These are phyloP conservation scores for Celoporthe dispersa DNA, from an alignment of 2,329 filamentous ascomycete species.

Conservation along the genomic window DNA sequence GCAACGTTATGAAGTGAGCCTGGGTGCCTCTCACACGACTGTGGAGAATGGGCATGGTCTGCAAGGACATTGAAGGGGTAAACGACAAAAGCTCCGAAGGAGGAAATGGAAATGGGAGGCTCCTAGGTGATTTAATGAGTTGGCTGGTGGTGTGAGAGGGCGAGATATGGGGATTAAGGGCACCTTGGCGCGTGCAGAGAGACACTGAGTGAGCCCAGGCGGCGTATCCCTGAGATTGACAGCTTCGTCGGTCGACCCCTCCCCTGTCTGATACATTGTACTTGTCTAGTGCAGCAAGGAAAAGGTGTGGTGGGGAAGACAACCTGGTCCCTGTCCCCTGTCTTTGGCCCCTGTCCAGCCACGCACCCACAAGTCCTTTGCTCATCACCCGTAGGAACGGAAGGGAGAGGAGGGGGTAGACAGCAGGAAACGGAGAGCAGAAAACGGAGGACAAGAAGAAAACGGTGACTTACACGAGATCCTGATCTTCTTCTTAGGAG, in stretches of 20 bases:
- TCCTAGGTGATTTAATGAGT: conserved; percentile 28
- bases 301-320: conserved; percentile 5
- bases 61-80: conserved; percentile 22
- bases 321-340: conserved; percentile 10
- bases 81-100: conserved; percentile 13
- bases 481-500: conserved; percentile 3
- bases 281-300: background rate
- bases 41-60: conserved; percentile 17
- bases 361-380: conserved; percentile 14
- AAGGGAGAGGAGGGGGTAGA: background rate
- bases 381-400: background rate
- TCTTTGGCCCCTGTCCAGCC: conserved; percentile 12
- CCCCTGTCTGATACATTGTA: conserved; percentile 11
- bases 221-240: conserved; percentile 5
- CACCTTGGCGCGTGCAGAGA: background rate
- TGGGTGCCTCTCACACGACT: conserved; percentile 17
- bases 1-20: conserved; percentile 19
- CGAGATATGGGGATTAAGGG: conserved; percentile 3
- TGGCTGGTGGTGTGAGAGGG: conserved; percentile 23
- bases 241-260: conserved; percentile 6
- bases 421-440: background rate
- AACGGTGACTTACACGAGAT: conserved; percentile 28
- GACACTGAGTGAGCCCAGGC: background rate
- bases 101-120: conserved; percentile 21
- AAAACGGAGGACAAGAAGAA: conserved; percentile 3